Base-by-base conservation (phyloP, 176 grass and related monocot genomes). In the Hyparrhenia diplandra region DNA sequence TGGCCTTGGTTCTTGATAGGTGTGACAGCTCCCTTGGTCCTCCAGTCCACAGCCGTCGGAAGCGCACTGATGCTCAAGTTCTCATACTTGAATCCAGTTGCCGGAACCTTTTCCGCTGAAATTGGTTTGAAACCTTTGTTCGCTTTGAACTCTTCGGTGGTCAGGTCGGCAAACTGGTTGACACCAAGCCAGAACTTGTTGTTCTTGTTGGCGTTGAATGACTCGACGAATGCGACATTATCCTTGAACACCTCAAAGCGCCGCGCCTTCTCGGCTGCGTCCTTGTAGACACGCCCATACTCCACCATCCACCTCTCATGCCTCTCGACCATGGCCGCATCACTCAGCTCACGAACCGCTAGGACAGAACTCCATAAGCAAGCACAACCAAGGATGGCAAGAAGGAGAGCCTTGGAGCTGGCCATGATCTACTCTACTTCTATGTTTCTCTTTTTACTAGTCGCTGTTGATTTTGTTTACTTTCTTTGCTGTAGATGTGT, bases 391-490 rank as follows among this genome's bases (percentile, higher is more conserved):
- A 76, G 34, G 35, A 76, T 62, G 55, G 35, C 55, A 11, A 28
- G 11, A 4, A 87, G 28, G 45, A 87, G 43, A 76, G 76, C 28
- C 42, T 85, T 28, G 89, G 85, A 54, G 69, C 24, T 76, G 62
- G 46, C 1, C 89, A 91, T 42, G 40, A 2, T 40, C 8, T 37
- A 40, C 7, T 40, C 14, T 18, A 16, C 40, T 42, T 9, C 40
- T 42, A 2, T 11, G 40, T 42, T 42, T 42, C 10, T 42, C n/a
- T n/a, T n/a, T n/a, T n/a, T 12, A 47, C 13, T 28, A 3, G 12
- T 45, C 14, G 13, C 11, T 45, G 42, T 42, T 45, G 42, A n/a
- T n/a, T 45, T 45, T 45, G 42, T 45, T 2, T 41, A 10, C 10
- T 41, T 2, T 41, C 40, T 41, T 45, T 45, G 42, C 42, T 45